Base-by-base conservation (phyloP, 345 rosid species). In the Boechera divaricarpa region DNA sequence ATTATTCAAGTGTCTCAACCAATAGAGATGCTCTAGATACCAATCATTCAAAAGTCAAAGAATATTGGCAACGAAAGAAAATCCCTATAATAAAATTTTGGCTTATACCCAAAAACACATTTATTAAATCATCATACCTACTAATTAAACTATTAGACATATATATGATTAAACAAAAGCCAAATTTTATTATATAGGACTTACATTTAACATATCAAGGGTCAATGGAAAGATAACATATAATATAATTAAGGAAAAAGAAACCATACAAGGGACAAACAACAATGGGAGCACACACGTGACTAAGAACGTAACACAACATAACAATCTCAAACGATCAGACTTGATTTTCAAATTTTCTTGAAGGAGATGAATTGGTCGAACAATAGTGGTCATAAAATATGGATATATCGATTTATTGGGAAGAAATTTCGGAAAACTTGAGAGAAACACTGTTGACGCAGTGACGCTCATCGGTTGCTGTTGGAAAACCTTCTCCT, bases 391-490 rank as follows among this genome's bases (percentile, higher is more conserved):
- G 54, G 26, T 18, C 28, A 49, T 49, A 28, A 49, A 49, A 39
- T 18, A 7, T 49, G 26, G 28, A 49, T 48, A 48, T n/a, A 16
- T n/a, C 9, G 52, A n/a, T 1, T 49, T 49, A 49, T 49, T 49
- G 26, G 26, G 54, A 48, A 16, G 53, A 48, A 48, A 16, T 48
- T 16, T 48, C 53, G 10, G 65, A 61, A 6, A 61, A 90, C 85
- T 88, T 88, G 76, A 93, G 92, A 10, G 98, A 93, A 45, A 91
- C 76, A 60, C 97, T 93, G 53, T 91, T 91, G 60, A 91, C 91
- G 35, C 98, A 94, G 56, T 94, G 98, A 6, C 96, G 91, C 69
- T 88, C 96, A 73, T 94, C 56, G 0, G 97, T 90, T 0, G 94
- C 87, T 5, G 93, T 88, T 0, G 57, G 80, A 59, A 88, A 94